Conservation (phyloP, 1,139 yeast genomes). For the Citeromyces hawaiiensis region DNA sequence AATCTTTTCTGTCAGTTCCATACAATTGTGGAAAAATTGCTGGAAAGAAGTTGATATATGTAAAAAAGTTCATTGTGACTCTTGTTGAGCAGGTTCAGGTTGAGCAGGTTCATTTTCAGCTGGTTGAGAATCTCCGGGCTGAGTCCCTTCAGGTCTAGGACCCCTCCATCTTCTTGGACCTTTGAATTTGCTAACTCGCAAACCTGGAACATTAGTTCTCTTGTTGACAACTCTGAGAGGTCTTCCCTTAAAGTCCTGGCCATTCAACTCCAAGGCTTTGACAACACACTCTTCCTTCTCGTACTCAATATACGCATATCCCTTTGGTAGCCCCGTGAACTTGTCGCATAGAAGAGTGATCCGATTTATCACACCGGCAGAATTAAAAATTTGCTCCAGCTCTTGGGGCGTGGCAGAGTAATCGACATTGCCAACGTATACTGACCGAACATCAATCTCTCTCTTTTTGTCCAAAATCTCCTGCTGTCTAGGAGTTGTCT, state of each 20-base stretch:
- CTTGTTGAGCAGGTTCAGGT: background rate
- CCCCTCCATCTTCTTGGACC: slow-evolving; percentile 16
- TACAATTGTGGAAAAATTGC: slow-evolving; percentile 31
- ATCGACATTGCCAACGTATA: slow-evolving; percentile 84
- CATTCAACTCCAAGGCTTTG: slow-evolving; percentile 57
- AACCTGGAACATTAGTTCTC: slow-evolving; percentile 71
- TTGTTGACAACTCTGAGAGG: slow-evolving; percentile 61
- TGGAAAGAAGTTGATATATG: slow-evolving; percentile 8
- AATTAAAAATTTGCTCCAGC: slow-evolving; percentile 62
- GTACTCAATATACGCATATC: slow-evolving; percentile 78
- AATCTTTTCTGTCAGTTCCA: slow-evolving; percentile 34
- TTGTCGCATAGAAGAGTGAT: slow-evolving; percentile 71
- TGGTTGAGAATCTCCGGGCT: background rate
- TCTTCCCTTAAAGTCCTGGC: slow-evolving; percentile 53
- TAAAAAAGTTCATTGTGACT: background rate
- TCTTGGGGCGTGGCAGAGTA: slow-evolving; percentile 71
- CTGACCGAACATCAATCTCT: slow-evolving; percentile 54
- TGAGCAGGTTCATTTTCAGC: background rate
- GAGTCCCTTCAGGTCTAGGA: slow-evolving; percentile 1
- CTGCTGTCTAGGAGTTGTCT: background rate
- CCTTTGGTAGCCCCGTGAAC: slow-evolving; percentile 69
- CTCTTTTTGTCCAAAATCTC: slow-evolving; percentile 9
- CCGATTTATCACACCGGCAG: slow-evolving; percentile 69
- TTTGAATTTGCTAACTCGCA: slow-evolving; percentile 27
- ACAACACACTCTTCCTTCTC: slow-evolving; percentile 48